Conservation (phyloP, 2,329 filamentous ascomycete genomes). For the Ambrosiella xylebori region DNA sequence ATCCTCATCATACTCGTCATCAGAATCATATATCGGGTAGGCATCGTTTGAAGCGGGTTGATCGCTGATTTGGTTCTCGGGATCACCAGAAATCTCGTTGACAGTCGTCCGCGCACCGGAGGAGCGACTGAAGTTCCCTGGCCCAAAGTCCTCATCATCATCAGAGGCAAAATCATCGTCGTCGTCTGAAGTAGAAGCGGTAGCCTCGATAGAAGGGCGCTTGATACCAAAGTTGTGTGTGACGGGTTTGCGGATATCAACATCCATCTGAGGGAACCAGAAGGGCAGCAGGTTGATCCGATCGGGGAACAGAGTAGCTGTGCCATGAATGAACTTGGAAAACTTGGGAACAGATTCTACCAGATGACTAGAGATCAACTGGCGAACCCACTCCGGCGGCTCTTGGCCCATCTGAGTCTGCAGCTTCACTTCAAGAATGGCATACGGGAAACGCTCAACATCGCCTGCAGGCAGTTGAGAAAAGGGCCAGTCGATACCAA, state of each 20-base stretch:
- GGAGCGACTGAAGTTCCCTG: not conserved
- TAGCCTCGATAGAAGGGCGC: constrained; percentile 39
- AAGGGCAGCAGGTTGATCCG: constrained; percentile 83
- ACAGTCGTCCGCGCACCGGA: constrained; percentile 13
- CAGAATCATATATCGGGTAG: constrained; percentile 58
- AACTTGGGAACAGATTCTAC: constrained; percentile 99
- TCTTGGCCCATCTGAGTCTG: constrained; percentile 93
- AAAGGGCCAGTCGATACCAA: constrained; percentile 92
- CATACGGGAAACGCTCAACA: constrained; percentile 84
- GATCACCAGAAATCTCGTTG: constrained; percentile 34
- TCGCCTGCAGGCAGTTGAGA: constrained; percentile 72
- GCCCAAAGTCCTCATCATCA: constrained; percentile 23
- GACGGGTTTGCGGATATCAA: constrained; percentile 86
- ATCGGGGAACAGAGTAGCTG: constrained; percentile 68
- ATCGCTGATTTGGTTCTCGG: constrained; percentile 67
- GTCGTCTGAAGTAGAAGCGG: constrained; percentile 57
- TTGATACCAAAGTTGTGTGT: constrained; percentile 84
- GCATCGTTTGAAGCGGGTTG: constrained; percentile 45
- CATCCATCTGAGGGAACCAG: constrained; percentile 97
- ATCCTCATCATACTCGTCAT: constrained; percentile 57
- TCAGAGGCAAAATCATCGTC: constrained; percentile 55
- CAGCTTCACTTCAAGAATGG: constrained; percentile 89
- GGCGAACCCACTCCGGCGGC: constrained; percentile 88
- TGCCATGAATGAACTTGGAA: constrained; percentile 97
- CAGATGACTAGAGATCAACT: constrained; percentile 80